These are phyloP conservation scores for Didymella exigua DNA, from an alignment of 2,329 filamentous ascomycete genomes.

Conservation along the genomic window DNA sequence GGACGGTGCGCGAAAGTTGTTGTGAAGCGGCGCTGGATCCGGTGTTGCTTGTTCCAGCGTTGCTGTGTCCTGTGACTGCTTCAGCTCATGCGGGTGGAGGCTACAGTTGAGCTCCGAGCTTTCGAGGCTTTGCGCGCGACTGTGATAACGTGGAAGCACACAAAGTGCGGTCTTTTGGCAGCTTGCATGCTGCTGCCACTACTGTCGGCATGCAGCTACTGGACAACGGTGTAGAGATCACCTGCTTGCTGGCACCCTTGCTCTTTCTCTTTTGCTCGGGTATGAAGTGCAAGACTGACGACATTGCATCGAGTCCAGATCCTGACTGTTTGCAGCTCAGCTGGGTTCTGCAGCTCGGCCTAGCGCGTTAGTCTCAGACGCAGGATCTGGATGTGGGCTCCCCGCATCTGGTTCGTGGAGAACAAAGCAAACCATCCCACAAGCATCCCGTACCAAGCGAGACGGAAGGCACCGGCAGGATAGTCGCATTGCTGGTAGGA, in stretches of 20 bases:
- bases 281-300: background rate
- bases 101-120: background rate
- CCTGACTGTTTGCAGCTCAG: conserved; percentile 11
- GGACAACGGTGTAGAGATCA: background rate
- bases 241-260: background rate
- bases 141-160: background rate
- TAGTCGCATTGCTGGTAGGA: background rate
- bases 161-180: background rate
- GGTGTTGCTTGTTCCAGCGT: background rate
- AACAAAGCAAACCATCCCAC: conserved; percentile 1
- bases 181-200: background rate
- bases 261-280: background rate
- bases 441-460: conserved; percentile 2
- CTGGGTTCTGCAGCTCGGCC: conserved; percentile 6
- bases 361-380: conserved; percentile 7
- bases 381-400: background rate
- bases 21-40: background rate
- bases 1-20: background rate
- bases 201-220: background rate
- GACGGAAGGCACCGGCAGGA: conserved; percentile 1
- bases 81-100: background rate
- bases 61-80: background rate
- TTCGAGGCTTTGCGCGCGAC: background rate
- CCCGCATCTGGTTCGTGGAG: conserved; percentile 13
- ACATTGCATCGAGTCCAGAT: conserved; percentile 4